Conservation (phyloP, 2,329 filamentous ascomycete genomes). For the Raffaelea ambrosiae region DNA sequence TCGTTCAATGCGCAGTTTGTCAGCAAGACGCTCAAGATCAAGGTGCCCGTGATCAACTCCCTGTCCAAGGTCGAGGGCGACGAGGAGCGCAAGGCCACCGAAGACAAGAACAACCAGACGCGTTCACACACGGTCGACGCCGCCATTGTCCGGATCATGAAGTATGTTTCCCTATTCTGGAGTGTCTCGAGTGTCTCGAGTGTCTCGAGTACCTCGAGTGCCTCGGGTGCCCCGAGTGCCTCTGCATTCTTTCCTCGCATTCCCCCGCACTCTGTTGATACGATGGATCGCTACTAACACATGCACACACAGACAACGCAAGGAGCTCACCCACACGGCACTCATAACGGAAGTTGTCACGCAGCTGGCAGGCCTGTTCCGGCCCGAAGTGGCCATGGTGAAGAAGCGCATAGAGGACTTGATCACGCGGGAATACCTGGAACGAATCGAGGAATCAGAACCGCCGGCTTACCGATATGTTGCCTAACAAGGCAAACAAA, state of each 20-base stretch:
- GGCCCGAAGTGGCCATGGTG: slow-evolving; percentile 67
- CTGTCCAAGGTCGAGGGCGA: slow-evolving; percentile 78
- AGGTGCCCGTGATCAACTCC: slow-evolving; percentile 74
- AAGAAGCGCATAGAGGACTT: slow-evolving; percentile 75
- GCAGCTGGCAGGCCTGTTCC: slow-evolving; percentile 63
- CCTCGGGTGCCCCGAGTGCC: too few relatives aligned
- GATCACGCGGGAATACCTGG: slow-evolving; percentile 69
- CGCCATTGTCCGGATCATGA: slow-evolving; percentile 75
- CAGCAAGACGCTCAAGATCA: slow-evolving; percentile 79
- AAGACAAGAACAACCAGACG: slow-evolving; percentile 67
- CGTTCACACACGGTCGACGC: slow-evolving; percentile 66
- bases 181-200: neutral
- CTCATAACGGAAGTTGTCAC: slow-evolving; percentile 64
- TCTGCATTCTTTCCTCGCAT: too few relatives aligned
- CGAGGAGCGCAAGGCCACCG: slow-evolving; percentile 59
- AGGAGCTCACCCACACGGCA: slow-evolving; percentile 59
- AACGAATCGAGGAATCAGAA: slow-evolving; percentile 60
- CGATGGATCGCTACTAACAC: too few relatives aligned
- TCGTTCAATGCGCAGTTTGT: slow-evolving; percentile 73
- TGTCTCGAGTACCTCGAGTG: too few relatives aligned
- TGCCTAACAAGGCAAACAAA: slow-evolving; percentile 35
- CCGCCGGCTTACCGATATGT: slow-evolving; percentile 62
- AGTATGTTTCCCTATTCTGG: slow-evolving; percentile 46
- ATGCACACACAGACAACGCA: slow-evolving; percentile 54
- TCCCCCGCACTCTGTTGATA: too few relatives aligned